Base-by-base conservation (phyloP, 2,329 filamentous ascomycete genomes). In the Cryoendolithus antarcticus region DNA sequence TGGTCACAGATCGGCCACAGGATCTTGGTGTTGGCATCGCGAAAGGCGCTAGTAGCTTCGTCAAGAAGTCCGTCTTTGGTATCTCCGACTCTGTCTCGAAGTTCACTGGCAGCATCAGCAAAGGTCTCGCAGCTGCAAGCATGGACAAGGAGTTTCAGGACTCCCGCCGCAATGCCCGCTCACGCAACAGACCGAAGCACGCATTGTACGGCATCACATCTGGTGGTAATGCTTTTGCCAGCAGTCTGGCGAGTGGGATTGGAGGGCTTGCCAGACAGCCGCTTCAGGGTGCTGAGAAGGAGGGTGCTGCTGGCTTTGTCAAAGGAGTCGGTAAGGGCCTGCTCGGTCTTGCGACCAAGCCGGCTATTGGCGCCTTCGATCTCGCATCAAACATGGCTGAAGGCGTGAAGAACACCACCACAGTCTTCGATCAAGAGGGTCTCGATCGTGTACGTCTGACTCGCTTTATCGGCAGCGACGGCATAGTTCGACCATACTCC, bases 101-200 rank as follows among this genome's bases (percentile, higher is more conserved):
- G 59, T 84, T 96, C 58, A 98, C 93, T 1, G 93, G 93, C 38
- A 93, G 86, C 60, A 82, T 98, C 62, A 93, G 88, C 50, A 98
- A 98, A 65, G 91, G 91, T 43, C 75, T 98, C 35, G 86, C 91
- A 2, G 91, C 88, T 28, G 91, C 91, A 11, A 95, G 89, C 4
- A 74, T 98, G 48, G 91, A 98, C 67, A 96, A 98, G 62, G 89
- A 98, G 58, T 98, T 96, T 66, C 93, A 98, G 60, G 88, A 96
- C 60, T 80, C 89, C 44, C 80, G 91, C 38, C 83, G 93, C 42
- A 98, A 96, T 71, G 88, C 88, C 3, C 79, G 86, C 44, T 84
- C 86, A 21, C 77, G 93, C 34, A 98, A 98, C 62, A 73, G 89
- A 44, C 93, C 91, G 3, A 98, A 98, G 67, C 91, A 98, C 58